Evolutionary conservation across 768 basidiomycete genomes (phyloP), one percentile per base, ranked within the genome.

Genomic region (Naganishia vaughanmartiniae): DNA sequence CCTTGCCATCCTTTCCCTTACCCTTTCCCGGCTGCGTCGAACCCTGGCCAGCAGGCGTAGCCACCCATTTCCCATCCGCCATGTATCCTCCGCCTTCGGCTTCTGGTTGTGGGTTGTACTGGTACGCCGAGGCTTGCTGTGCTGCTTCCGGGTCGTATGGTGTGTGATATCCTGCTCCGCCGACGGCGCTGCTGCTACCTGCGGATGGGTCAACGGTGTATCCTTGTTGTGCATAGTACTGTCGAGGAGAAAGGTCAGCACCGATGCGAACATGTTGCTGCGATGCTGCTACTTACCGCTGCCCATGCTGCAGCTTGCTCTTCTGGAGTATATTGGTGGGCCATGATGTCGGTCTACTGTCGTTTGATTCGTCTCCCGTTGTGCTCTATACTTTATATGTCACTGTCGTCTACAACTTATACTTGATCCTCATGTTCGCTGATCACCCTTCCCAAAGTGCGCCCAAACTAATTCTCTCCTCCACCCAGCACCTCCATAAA

Each of bases 261-360:
- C 11, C 24, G 11, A 57, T 53, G 19, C 30, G 56, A 39, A 17
- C n/a, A 48, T 21, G 17, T 4, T 34, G 24, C 24, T 56, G 42
- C 15, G 19, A 12, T 30, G 21, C 12, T 31, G 45, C 19, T 7
- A 79, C 78, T 75, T 58, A 77, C 78, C 1, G 76, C 73, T 70
- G 78, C 78, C 78, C 78, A 79, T 54, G 79, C 79, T 55, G 78
- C 75, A 26, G 76, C 76, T 36, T 76, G 76, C 57, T 80, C 76
- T 68, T 79, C 77, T 17, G 73, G 72, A 15, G 77, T 76, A 31
- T 80, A 78, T 45, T 58, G 42, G 34, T 39, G 34, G 14, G 58
- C 60, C 69, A 70, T 70, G 28, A n/a, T 68, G 69, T 24, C 5
- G 6, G 45, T 36, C 45, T 46, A 15, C 45, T 21, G 4, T n/a